phyloP scores from a whole-genome alignment of 2,329 filamentous ascomycete species.

The Elsinoe fawcettii region DNA sequence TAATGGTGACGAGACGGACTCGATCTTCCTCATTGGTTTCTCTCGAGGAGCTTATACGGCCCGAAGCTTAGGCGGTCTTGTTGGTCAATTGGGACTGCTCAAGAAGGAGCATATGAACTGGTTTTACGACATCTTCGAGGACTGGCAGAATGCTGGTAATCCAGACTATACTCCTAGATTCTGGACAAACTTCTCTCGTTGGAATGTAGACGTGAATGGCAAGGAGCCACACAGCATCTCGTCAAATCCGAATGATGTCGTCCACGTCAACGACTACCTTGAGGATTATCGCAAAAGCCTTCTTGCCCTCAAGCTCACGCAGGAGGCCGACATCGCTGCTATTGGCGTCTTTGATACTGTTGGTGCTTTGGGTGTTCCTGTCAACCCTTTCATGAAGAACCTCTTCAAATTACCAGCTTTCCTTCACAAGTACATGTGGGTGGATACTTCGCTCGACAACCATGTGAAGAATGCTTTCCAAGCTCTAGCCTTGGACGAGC shows the following conservation, averaged over 20 bases:
- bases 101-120: slow-evolving; percentile 24
- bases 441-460: slow-evolving; percentile 29
- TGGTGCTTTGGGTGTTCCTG: slow-evolving; percentile 31
- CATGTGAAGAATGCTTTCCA: slow-evolving; percentile 49
- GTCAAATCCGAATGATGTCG: slow-evolving; percentile 13
- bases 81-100: slow-evolving; percentile 35
- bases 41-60: slow-evolving; percentile 37
- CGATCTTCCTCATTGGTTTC: slow-evolving; percentile 39
- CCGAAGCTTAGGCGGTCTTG: slow-evolving; percentile 34
- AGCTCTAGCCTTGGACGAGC: slow-evolving; percentile 48
- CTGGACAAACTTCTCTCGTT: slow-evolving; percentile 16
- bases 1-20: slow-evolving; percentile 25
- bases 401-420: slow-evolving; percentile 22
- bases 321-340: slow-evolving; percentile 32
- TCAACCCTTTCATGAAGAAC: slow-evolving; percentile 28
- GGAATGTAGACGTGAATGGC: slow-evolving; percentile 10
- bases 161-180: slow-evolving; percentile 17
- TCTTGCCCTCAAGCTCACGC: slow-evolving; percentile 19
- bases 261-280: slow-evolving; percentile 15
- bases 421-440: slow-evolving; percentile 29
- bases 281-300: slow-evolving; percentile 18
- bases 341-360: slow-evolving; percentile 47
- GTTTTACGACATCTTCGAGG: slow-evolving; percentile 25
- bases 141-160: slow-evolving; percentile 25
- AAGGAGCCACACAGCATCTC: slow-evolving; percentile 6